phyloP scores from a whole-genome alignment of 306 rosid genomes.

The Lithocarpus polystachyus region DNA sequence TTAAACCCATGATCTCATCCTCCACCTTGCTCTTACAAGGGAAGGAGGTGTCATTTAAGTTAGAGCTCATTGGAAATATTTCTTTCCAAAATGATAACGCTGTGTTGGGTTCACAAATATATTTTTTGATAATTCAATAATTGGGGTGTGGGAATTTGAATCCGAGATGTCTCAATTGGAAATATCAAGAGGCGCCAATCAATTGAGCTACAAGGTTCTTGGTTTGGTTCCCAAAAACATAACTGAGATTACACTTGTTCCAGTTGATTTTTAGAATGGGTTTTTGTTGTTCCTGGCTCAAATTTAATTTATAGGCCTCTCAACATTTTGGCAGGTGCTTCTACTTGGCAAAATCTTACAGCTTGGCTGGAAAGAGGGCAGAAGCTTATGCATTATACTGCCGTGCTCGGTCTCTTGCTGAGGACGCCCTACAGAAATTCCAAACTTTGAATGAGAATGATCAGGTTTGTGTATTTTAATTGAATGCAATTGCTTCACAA shows the following conservation, averaged over 20 bases:
- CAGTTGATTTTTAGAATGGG: background rate
- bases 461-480: slow-evolving; percentile 21
- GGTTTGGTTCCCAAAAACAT: background rate
- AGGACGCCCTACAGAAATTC: slow-evolving; percentile 37
- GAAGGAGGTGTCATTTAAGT: too few relatives aligned
- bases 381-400: slow-evolving; percentile 84
- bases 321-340: slow-evolving; percentile 66
- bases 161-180: too few relatives aligned
- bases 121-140: too few relatives aligned
- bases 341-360: slow-evolving; percentile 84
- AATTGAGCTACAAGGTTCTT: too few relatives aligned
- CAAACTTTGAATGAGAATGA: slow-evolving; percentile 18
- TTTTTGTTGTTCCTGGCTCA: background rate
- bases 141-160: too few relatives aligned
- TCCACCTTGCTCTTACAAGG: too few relatives aligned
- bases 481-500: background rate
- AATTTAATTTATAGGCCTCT: background rate
- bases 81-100: background rate
- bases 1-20: too few relatives aligned
- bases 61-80: background rate
- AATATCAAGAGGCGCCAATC: too few relatives aligned
- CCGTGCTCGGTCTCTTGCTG: slow-evolving; percentile 61
- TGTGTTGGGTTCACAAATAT: background rate
- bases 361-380: slow-evolving; percentile 86
- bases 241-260: background rate